Evolutionary conservation across 2,329 filamentous ascomycete species (phyloP).

Genomic region (Diaporthe sp.): DNA sequence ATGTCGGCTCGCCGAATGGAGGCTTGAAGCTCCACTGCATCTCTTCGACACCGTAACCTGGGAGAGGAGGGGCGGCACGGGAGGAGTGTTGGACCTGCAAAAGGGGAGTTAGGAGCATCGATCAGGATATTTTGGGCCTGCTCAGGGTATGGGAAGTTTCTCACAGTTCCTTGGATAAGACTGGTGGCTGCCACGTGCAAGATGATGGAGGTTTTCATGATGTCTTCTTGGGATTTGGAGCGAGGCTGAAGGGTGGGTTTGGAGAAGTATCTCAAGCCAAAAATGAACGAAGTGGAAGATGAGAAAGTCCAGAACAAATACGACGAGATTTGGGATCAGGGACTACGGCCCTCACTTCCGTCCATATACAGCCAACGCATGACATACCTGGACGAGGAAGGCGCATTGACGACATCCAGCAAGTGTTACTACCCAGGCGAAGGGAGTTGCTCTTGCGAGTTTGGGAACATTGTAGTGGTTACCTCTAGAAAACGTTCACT

Average conservation of each 20-base stretch:
- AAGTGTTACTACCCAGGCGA: background rate
- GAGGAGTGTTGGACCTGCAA: background rate
- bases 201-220: background rate
- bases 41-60: background rate
- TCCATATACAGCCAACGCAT: background rate
- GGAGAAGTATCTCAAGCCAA: background rate
- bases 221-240: background rate
- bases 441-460: too few relatives aligned
- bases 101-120: background rate
- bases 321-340: background rate
- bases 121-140: background rate
- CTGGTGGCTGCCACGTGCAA: background rate
- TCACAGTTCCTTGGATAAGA: background rate
- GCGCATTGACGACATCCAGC: background rate
- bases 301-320: background rate
- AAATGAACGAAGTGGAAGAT: rapidly evolving
- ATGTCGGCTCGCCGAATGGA: background rate
- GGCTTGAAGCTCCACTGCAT: background rate
- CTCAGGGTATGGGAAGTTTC: background rate
- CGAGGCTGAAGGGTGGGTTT: rapidly evolving
- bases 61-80: too few relatives aligned
- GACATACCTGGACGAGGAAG: background rate
- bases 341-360: background rate
- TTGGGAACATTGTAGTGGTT: rapidly evolving
- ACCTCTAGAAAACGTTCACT: too few relatives aligned